Evolutionary conservation across 352 stramenopile species (phyloP).

Genomic region (Aphanomyces astaci): DNA sequence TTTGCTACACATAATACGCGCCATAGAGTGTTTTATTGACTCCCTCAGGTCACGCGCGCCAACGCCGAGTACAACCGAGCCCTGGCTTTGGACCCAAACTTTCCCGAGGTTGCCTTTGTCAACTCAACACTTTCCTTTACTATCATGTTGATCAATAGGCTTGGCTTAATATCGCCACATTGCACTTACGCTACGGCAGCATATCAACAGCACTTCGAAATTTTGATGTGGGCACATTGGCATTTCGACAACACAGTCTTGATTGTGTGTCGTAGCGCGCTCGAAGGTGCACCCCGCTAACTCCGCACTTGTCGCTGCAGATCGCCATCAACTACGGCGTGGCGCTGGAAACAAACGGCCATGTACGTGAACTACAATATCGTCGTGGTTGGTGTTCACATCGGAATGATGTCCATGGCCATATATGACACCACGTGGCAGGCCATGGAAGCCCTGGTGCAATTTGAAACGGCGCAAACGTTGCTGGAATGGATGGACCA

Average conservation of each 20-base stretch:
- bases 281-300: neutral
- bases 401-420: too few species aligned
- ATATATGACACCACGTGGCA: too few species aligned
- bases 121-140: neutral
- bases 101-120: conserved; percentile 16
- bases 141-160: conserved; percentile 24
- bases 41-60: conserved; percentile 36
- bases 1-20: neutral
- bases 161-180: conserved; percentile 55
- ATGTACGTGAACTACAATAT: conserved; percentile 25
- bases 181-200: conserved; percentile 54
- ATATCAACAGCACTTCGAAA: conserved; percentile 39
- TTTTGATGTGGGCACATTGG: conserved; percentile 35
- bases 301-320: conserved; percentile 8
- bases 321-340: conserved; percentile 30
- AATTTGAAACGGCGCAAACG: neutral
- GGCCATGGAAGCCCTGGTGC: neutral
- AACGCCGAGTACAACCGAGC: conserved; percentile 39
- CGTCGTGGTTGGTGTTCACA: conserved; percentile 22
- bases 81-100: conserved; percentile 28
- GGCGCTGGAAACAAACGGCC: neutral
- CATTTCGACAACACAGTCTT: conserved; percentile 11
- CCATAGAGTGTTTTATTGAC: neutral
- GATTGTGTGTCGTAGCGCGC: conserved; percentile 1
- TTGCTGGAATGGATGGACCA: neutral